Percentiles rank a stretch among this genome's conserved stretches.
These are phyloP conservation scores for Cyclostephanos tholiformis DNA, from an alignment of 108 stramenopile genomes.

Conservation along the genomic window DNA sequence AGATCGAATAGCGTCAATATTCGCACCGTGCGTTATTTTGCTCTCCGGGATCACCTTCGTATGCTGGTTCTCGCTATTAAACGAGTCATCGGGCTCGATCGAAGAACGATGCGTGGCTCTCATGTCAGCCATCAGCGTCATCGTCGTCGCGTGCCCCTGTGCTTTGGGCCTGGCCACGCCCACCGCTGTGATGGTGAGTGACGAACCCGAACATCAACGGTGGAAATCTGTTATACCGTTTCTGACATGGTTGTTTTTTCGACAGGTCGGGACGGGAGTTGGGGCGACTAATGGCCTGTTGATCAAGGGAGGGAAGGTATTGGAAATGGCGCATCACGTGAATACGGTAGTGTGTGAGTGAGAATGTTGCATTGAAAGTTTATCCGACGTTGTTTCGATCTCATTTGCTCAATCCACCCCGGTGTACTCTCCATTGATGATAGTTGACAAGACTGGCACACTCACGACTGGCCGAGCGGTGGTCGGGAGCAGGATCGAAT, in stretches of 20 bases:
- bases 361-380: not conserved
- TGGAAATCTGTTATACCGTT: not conserved
- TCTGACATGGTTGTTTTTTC: not conserved
- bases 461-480: constrained; percentile 88
- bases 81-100: constrained; percentile 43
- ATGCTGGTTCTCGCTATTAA: constrained; percentile 56
- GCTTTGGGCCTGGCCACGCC: constrained; percentile 98
- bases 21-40: constrained; percentile 84
- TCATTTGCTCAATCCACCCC: constrained; percentile 15
- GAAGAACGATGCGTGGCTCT: constrained; percentile 65
- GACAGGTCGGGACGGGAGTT: constrained; percentile 84
- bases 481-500: constrained; percentile 66
- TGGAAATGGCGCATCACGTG: constrained; percentile 87
- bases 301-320: constrained; percentile 96
- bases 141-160: constrained; percentile 97
- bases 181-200: constrained; percentile 92
- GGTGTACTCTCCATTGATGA: not conserved
- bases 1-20: constrained; percentile 90
- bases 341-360: constrained; percentile 70
- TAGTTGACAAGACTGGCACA: constrained; percentile 99
- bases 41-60: constrained; percentile 75
- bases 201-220: not conserved
- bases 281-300: constrained; percentile 93
- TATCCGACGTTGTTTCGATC: not conserved
- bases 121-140: constrained; percentile 76